Evolutionary conservation across 768 basidiomycete genomes (phyloP).

Genomic region (Boletellus ananiceps): DNA sequence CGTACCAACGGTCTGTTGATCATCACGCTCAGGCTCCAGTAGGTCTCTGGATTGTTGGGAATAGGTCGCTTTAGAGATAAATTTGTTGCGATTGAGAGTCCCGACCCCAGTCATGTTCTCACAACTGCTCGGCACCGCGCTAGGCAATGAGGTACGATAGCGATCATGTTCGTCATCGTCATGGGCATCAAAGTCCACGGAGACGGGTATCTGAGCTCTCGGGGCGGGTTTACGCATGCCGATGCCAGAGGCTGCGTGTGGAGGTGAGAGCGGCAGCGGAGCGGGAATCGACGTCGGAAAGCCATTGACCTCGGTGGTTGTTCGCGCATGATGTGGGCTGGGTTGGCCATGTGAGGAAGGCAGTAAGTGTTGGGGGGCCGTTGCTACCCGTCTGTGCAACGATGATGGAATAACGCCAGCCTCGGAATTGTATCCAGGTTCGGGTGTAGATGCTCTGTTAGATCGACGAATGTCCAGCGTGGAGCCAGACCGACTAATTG

Average conservation of each 20-base stretch:
- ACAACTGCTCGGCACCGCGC: conserved; percentile 45
- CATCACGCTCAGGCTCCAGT: conserved; percentile 10
- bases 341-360: conserved; percentile 14
- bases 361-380: conserved; percentile 25
- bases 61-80: conserved; percentile 19
- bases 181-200: conserved; percentile 42
- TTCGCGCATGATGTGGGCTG: conserved; percentile 30
- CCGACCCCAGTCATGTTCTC: conserved; percentile 71
- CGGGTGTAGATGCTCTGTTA: conserved; percentile 31
- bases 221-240: conserved; percentile 61
- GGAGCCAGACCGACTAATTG: conserved; percentile 33
- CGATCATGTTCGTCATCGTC: conserved; percentile 31
- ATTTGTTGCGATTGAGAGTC: conserved; percentile 27
- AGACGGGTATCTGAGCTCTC: conserved; percentile 57
- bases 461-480: conserved; percentile 35
- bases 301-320: conserved; percentile 32
- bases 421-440: conserved; percentile 24
- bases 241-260: conserved; percentile 30
- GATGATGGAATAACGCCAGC: conserved; percentile 23
- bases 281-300: conserved; percentile 15
- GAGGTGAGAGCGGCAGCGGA: conserved; percentile 15
- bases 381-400: conserved; percentile 30
- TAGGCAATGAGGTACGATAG: conserved; percentile 46
- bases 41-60: conserved; percentile 8
- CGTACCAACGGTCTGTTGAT: conserved; percentile 14